A percentile compares a stretch with the other conserved stretches of the same genome.
These are phyloP conservation scores for Vishniacozyma victoriae DNA, from an alignment of 768 basidiomycete genomes.

Conservation along the genomic window DNA sequence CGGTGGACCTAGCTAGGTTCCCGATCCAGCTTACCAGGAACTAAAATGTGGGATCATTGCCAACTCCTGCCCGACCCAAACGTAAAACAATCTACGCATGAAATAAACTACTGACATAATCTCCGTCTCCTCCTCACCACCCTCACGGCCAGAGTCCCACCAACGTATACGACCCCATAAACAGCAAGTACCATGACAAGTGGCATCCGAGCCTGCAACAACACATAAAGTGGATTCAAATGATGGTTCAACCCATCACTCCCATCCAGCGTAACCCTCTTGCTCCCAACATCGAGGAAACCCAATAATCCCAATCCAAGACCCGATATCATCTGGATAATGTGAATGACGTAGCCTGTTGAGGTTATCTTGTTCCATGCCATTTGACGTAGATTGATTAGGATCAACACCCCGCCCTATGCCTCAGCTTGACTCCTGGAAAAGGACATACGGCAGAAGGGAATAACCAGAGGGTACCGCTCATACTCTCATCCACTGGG, in stretches of 20 bases:
- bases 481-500: constrained; percentile 18
- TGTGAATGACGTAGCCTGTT: constrained; percentile 14
- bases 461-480: constrained; percentile 35
- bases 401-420: constrained; percentile 23
- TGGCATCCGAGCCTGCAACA: constrained; percentile 4
- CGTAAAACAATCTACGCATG: no score
- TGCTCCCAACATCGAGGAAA: constrained; percentile 27
- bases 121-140: not conserved
- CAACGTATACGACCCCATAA: constrained; percentile 6
- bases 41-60: no score
- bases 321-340: constrained; percentile 11
- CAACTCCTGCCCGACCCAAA: no score
- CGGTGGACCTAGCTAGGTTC: no score
- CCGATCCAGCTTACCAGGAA: no score
- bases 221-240: constrained; percentile 16
- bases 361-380: not conserved
- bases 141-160: no score
- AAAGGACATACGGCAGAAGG: constrained; percentile 23
- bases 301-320: constrained; percentile 16
- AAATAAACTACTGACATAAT: no score
- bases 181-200: constrained; percentile 6
- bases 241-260: constrained; percentile 1
- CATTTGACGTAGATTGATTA: not conserved
- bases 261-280: constrained; percentile 2
- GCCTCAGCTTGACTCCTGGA: constrained; percentile 13